Evolutionary conservation across 257 asterid genomes (phyloP).

Genomic region (Salvia rosmarinus): DNA sequence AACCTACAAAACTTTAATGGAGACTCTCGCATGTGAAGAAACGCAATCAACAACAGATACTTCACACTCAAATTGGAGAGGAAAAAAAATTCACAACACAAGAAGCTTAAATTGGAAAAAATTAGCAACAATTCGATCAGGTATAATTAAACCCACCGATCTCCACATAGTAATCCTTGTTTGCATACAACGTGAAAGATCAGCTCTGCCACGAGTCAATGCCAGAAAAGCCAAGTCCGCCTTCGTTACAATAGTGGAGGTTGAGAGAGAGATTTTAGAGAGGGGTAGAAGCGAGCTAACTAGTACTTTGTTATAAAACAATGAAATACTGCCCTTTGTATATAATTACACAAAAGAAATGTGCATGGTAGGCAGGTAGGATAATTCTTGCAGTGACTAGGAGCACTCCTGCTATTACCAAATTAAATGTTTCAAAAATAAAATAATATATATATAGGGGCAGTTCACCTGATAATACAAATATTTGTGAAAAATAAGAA

Average conservation of each 20-base stretch:
- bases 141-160: conserved; percentile 53
- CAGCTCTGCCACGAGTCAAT: conserved; percentile 52
- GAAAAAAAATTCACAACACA: not conserved
- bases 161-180: conserved; percentile 35
- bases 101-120: conserved; percentile 20
- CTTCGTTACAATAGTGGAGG: conserved; percentile 42
- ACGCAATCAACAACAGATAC: conserved; percentile 47
- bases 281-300: conserved; percentile 32
- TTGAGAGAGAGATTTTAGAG: conserved; percentile 41
- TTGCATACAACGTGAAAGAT: conserved; percentile 41
- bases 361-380: conserved; percentile 45
- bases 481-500: no score
- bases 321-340: conserved; percentile 26
- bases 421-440: not conserved
- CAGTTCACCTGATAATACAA: no score
- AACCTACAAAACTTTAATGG: conserved; percentile 39
- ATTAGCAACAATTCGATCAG: conserved; percentile 28
- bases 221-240: conserved; percentile 64
- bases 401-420: not conserved
- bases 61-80: conserved; percentile 30
- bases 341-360: conserved; percentile 20
- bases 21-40: conserved; percentile 46
- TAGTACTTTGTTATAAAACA: conserved; percentile 9
- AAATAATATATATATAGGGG: no score
- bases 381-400: not conserved